A percentile compares a stretch with the other conserved stretches of the same genome.
These are phyloP conservation scores for Podaxis rugospora DNA, from an alignment of 768 basidiomycete genomes.

Conservation along the genomic window DNA sequence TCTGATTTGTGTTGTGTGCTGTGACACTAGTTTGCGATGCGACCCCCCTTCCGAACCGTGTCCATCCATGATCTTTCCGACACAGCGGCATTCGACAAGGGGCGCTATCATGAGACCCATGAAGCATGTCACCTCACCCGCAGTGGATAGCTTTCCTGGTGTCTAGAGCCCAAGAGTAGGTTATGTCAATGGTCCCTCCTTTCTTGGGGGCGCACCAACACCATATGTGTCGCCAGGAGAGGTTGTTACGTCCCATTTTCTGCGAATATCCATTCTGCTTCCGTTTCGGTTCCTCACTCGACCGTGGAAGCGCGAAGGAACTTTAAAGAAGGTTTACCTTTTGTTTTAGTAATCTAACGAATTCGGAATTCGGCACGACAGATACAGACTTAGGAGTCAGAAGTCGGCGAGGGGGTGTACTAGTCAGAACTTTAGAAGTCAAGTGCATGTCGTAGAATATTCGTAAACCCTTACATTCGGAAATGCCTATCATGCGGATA, in stretches of 20 bases:
- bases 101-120: not conserved
- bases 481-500: not conserved
- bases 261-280: not conserved
- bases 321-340: not conserved
- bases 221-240: not conserved
- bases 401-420: not conserved
- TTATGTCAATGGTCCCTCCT: not conserved
- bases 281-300: not conserved
- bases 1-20: not conserved
- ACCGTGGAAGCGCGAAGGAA: not conserved
- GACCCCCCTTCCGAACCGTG: not conserved
- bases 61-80: not conserved
- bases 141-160: not conserved
- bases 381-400: constrained; percentile 3
- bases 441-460: not conserved
- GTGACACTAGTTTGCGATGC: not conserved
- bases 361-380: not conserved
- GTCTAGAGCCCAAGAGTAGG: not conserved
- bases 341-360: constrained; percentile 2
- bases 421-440: not conserved
- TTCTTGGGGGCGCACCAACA: not conserved
- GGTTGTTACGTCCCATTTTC: not conserved
- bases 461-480: not conserved
- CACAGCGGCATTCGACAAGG: not conserved
- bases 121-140: not conserved